Evolutionary conservation across 1,284 basidiomycete genomes (phyloP), one percentile per base, ranked within the genome.

Genomic region (Trichosporon asahii): DNA sequence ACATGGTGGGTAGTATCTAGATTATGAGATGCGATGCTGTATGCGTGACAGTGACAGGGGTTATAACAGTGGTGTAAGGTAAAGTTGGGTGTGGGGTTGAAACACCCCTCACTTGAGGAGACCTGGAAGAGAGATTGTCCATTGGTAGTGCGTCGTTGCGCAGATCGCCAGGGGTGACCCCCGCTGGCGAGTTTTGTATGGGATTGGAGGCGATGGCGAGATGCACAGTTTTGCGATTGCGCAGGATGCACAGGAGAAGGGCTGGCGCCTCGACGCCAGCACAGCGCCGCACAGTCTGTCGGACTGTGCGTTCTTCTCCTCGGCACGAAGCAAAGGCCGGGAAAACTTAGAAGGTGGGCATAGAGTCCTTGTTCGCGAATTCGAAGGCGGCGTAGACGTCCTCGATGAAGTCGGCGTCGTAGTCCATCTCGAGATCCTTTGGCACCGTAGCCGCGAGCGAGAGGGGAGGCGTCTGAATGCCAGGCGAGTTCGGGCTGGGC

Each of bases 331-430:
- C 35, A 37, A 12, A 37, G 14, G 14, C 14, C 35, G 3, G 44
- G 18, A 25, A 53, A 8, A 21, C 57, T 15, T 61, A 61, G 29
- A 61, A 31, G 6, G 57, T 31, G 29, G 57, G 29, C 57, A 61
- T 29, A 15, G 57, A 29, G 27, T 61, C 57, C 57, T 61, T 61
- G 29, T 61, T 61, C 29, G 57, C 57, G 33, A 61, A 61, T 14
- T 61, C 57, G 18, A 61, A 61, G 29, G 57, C 57, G 18, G 57
- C 57, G 57, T 61, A 61, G 27, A 61, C 57, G 57, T 61, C 57
- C 29, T 61, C 57, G 57, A 61, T 61, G n/a, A 61, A 61, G 27
- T 61, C 57, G 57, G 57, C 57, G 57, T 61, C 57, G 29, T 61
- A 61, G 57, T 61, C 57, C 57, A 61, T 61, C 29, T 61, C 57